Evolutionary conservation across 805 yeast genomes (phyloP).

Genomic region (Jamesozyma gamospora): DNA sequence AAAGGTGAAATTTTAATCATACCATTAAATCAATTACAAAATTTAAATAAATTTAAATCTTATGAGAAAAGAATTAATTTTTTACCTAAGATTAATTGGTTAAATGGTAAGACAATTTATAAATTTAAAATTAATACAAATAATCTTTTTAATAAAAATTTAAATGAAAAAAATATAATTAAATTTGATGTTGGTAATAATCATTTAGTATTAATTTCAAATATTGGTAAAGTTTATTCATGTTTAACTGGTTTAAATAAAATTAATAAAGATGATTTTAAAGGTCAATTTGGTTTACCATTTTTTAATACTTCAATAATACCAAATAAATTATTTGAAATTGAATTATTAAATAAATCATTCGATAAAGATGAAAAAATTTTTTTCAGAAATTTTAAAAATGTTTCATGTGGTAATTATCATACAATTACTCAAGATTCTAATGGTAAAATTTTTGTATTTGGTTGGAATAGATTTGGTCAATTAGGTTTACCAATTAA

Average conservation of each 20-base stretch:
- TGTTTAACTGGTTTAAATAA: constrained; percentile 43
- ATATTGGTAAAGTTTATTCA: constrained; percentile 51
- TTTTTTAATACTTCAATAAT: no score
- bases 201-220: constrained; percentile 59
- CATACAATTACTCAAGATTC: constrained; percentile 66
- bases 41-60: background rate
- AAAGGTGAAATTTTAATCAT: constrained; percentile 29
- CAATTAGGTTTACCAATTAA: constrained; percentile 66
- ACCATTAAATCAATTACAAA: constrained; percentile 16
- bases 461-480: constrained; percentile 82
- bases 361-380: constrained; percentile 4
- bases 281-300: constrained; percentile 85
- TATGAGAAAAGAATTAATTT: background rate
- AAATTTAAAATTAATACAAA: constrained; percentile 15
- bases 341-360: constrained; percentile 25
- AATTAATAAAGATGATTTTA: constrained; percentile 16
- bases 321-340: constrained; percentile 42
- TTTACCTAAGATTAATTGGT: background rate
- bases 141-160: constrained; percentile 20
- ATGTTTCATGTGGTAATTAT: constrained; percentile 62
- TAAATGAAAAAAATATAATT: constrained; percentile 40
- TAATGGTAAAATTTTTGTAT: constrained; percentile 64
- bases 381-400: constrained; percentile 34
- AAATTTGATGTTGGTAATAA: constrained; percentile 51
- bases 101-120: constrained; percentile 7